phyloP scores from a whole-genome alignment of 345 rosid species.

The Lepidium didymum region DNA sequence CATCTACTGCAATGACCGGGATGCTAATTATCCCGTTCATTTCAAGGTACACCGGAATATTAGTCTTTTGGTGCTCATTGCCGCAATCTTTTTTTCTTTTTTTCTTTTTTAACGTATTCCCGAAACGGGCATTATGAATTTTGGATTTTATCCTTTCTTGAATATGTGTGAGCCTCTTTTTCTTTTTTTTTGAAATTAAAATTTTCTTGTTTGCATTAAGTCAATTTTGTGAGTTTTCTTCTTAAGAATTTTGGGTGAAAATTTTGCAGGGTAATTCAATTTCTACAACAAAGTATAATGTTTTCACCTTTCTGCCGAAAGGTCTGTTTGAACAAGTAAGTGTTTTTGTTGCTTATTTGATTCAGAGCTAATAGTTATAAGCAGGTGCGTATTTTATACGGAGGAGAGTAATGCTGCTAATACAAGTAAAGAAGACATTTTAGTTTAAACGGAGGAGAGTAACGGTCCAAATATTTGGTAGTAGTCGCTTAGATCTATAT shows the following conservation, averaged over 20 bases:
- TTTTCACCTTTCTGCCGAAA: conserved; percentile 89
- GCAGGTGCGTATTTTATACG: neutral
- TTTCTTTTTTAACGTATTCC: neutral
- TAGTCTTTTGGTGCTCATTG: neutral
- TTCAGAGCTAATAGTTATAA: neutral
- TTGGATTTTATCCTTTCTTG: neutral
- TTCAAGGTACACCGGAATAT: conserved; percentile 53
- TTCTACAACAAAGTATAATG: conserved; percentile 95
- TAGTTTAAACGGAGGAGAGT: neutral
- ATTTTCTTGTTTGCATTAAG: conserved; percentile 3
- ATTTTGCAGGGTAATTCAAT: conserved; percentile 76
- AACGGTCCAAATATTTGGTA: neutral
- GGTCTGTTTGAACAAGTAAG: conserved; percentile 98
- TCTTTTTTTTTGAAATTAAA: neutral
- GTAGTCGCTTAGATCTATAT: neutral
- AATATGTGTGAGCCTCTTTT: neutral
- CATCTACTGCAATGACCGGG: conserved; percentile 89
- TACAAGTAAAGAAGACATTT: neutral
- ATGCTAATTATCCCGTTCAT: conserved; percentile 66
- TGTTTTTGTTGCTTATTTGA: neutral
- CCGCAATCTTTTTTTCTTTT: neutral
- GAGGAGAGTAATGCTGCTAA: neutral
- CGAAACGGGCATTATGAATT: neutral
- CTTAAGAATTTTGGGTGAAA: conserved; percentile 19
- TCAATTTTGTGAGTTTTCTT: neutral